Conservation (phyloP, 345 rosid species). For the Eucalyptus cloeziana region DNA sequence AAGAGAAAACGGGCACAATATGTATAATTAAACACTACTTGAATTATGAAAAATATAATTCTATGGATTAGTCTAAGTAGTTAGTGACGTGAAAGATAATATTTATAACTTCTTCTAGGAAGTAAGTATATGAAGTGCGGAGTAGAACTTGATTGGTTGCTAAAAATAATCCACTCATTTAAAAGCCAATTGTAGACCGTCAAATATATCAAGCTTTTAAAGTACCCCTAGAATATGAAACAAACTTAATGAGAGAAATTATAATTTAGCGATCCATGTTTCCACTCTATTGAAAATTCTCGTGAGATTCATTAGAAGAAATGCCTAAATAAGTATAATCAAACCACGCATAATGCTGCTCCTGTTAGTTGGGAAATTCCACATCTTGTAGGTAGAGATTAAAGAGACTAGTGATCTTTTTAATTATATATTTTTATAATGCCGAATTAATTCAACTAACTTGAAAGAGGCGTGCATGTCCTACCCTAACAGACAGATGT, state of each 20-base stretch:
- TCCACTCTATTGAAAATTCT: neutral
- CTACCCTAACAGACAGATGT: neutral
- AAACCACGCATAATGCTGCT: neutral
- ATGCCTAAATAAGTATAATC: too few species aligned
- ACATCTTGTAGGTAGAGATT: neutral
- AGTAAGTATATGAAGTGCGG: neutral
- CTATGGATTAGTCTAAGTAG: neutral
- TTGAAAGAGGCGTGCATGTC: neutral
- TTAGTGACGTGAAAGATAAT: neutral
- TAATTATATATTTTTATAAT: too few species aligned
- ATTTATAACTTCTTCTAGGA: neutral
- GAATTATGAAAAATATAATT: too few species aligned
- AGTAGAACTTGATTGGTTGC: neutral
- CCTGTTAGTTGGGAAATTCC: neutral
- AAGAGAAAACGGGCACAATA: neutral
- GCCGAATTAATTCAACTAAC: neutral
- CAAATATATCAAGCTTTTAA: neutral
- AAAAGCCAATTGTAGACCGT: neutral
- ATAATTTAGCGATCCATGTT: neutral
- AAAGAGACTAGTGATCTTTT: neutral
- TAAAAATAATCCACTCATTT: neutral
- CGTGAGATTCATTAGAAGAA: too few species aligned
- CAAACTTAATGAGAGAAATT: neutral
- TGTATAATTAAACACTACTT: neutral
- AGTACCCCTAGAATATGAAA: neutral